Conservation (phyloP, 352 stramenopile genomes). For the Globisporangium splendens region DNA sequence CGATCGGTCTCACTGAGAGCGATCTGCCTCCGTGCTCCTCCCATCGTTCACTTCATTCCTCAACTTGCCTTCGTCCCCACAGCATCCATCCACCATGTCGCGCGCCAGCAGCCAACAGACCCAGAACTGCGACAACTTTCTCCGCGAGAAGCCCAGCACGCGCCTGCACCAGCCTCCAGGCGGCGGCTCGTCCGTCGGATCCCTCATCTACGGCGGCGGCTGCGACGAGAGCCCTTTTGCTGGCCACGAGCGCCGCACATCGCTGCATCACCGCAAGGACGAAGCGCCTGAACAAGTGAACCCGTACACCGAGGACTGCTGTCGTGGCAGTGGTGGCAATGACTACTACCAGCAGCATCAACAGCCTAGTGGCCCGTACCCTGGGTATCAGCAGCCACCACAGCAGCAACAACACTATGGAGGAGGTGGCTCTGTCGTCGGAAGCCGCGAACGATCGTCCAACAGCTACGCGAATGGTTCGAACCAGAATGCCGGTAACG, state of each 20-base stretch:
- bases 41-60: constrained; percentile 22
- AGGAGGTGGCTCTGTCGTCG: constrained; percentile 13
- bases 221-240: constrained; percentile 46
- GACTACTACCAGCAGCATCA: constrained; percentile 18
- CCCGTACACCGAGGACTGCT: constrained; percentile 41
- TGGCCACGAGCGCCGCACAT: constrained; percentile 42
- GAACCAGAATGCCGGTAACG: constrained; percentile 89
- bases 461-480: constrained; percentile 81
- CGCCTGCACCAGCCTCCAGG: constrained; percentile 67
- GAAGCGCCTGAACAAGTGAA: constrained; percentile 49
- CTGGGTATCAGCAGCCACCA: constrained; percentile 13
- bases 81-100: constrained; percentile 34
- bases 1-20: not conserved
- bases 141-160: constrained; percentile 73
- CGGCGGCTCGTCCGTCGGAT: constrained; percentile 67
- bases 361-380: constrained; percentile 16
- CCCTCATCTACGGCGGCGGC: constrained; percentile 69
- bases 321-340: constrained; percentile 17
- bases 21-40: not conserved
- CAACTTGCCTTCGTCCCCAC: constrained; percentile 16
- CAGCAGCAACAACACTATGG: constrained; percentile 16
- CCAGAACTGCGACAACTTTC: constrained; percentile 81
- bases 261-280: constrained; percentile 36
- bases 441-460: constrained; percentile 39
- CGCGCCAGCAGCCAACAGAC: constrained; percentile 55